Evolutionary conservation across 768 basidiomycete species (phyloP), one percentile per base, ranked within the genome.

Genomic region (Lepiota venenata): DNA sequence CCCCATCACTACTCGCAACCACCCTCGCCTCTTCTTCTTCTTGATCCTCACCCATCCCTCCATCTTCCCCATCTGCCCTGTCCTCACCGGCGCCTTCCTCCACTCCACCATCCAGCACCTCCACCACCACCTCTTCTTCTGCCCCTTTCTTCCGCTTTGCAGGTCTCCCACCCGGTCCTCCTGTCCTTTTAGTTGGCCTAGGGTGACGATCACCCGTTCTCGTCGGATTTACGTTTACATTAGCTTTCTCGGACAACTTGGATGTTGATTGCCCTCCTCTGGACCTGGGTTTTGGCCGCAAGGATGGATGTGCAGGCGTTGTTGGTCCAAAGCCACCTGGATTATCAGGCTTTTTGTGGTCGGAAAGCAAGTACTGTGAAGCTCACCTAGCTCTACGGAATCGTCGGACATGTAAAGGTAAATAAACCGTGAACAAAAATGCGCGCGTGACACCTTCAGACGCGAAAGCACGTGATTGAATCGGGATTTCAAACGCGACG

Each of bases 241-340:
- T 36, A 3, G 42, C 21, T 11, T 38, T 57, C 45, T 45, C 40
- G 9, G 36, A 44, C 18, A 43, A 18, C 27, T 47, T 56, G 15
- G 50, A 52, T 27, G 49, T 49, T 25, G 45, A 35, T 20, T 50
- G 27, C n/a, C 20, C 36, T 18, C 27, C 22, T 39, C 38, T 44
- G 27, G 50, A 29, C 10, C 21, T 47, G 12, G 50, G 12, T 35
- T 47, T 58, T 20, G 49, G 21, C 56, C 44, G 59, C 40, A 27
- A 38, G 4, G 44, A 9, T 3, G 53, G 50, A 48, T 40, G 42
- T 40, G 47, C 57, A 37, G 64, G 62, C 12, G 64, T 65, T 11
- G 62, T 64, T n/a, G 60, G 57, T 2, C 49, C 50, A 49, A 63
- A 60, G 32, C 64, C 64, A 22, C 64, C 64, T 65, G 32, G 6